Evolutionary conservation across 164 flowering plant species (phyloP), one percentile per base, ranked within the genome.

Genomic region (Chloranthus sessilifolius): DNA sequence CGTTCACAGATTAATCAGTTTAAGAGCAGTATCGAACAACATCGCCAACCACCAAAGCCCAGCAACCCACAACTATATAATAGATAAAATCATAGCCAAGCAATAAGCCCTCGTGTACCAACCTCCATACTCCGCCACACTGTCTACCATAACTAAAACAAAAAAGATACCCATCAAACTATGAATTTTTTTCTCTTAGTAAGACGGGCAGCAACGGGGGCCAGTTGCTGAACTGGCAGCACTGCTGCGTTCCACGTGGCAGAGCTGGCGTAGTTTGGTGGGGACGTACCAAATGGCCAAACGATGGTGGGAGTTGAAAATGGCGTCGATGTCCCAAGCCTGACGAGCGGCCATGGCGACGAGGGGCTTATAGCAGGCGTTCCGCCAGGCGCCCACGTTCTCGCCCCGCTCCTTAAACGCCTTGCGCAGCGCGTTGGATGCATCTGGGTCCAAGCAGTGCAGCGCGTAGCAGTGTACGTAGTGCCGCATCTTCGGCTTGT

Each of bases 401-500:
- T 84, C 97, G 2, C 95, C 92, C 54, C 92, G 53, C 62, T 82
- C 96, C 76, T 89, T 94, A 73, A 66, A 86, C 1, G 71, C 76
- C 42, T 82, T 61, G 52, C 97, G 52, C 40, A 94, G 70, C 0
- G 74, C 80, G 53, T 94, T 80, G 1, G 99, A 94, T 2, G 74
- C 76, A 21, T 70, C 84, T 71, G 79, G 85, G 52, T 94, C 92
- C 0, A 94, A 78, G 59, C 96, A 94, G 55, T 94, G 97, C 29
- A 88, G 68, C 0, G 96, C 96, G 35, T 86, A 86, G 83, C 96
- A 94, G 31, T 89, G 99, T 52, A 94, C 97, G 52, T 89, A 94
- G 68, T 94, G 99, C 9, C 97, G 59, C 97, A 94, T 94, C 56
- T 94, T 94, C 0, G 99, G 97, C 80, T 94, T 94, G 92, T 94